These are phyloP conservation scores for Hibiscus trionum DNA, from an alignment of 345 rosid species.

Conservation along the genomic window DNA sequence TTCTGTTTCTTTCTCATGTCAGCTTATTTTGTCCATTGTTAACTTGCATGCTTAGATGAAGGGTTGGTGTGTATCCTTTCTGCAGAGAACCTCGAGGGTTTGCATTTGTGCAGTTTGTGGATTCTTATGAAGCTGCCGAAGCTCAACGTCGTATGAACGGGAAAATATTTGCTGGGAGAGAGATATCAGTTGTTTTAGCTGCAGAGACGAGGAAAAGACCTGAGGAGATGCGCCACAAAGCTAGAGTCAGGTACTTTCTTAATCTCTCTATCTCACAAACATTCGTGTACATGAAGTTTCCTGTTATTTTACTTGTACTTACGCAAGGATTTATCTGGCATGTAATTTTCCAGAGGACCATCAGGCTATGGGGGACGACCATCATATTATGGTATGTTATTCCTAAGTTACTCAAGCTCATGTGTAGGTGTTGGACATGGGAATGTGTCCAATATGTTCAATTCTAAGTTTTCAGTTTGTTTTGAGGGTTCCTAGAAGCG, in stretches of 20 bases:
- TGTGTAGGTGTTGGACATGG: not conserved
- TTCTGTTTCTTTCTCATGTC: not conserved
- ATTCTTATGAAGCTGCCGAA: slow-evolving; percentile 74
- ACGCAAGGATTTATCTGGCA: slow-evolving; percentile 10
- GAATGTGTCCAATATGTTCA: not conserved
- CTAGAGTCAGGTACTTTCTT: slow-evolving; percentile 41
- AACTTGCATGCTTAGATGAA: slow-evolving; percentile 15
- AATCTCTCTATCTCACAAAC: not conserved
- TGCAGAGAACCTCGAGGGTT: slow-evolving; percentile 90
- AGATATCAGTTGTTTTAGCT: slow-evolving; percentile 83
- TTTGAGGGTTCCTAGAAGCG: no score
- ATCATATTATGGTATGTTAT: slow-evolving; percentile 54
- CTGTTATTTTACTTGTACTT: not conserved
- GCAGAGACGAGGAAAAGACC: slow-evolving; percentile 94
- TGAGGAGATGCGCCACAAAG: slow-evolving; percentile 84
- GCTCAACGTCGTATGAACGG: slow-evolving; percentile 93
- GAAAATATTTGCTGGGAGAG: slow-evolving; percentile 74
- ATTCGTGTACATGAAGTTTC: not conserved
- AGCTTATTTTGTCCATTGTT: slow-evolving; percentile 13
- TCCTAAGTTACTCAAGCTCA: not conserved
- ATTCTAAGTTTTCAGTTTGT: no score
- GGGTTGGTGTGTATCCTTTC: slow-evolving; percentile 5
- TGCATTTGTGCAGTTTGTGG: slow-evolving; percentile 98
- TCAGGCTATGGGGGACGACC: slow-evolving; percentile 57
- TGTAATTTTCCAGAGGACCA: slow-evolving; percentile 48